Conservation (phyloP, 2,329 filamentous ascomycete genomes). For the Colletotrichum sp. region DNA sequence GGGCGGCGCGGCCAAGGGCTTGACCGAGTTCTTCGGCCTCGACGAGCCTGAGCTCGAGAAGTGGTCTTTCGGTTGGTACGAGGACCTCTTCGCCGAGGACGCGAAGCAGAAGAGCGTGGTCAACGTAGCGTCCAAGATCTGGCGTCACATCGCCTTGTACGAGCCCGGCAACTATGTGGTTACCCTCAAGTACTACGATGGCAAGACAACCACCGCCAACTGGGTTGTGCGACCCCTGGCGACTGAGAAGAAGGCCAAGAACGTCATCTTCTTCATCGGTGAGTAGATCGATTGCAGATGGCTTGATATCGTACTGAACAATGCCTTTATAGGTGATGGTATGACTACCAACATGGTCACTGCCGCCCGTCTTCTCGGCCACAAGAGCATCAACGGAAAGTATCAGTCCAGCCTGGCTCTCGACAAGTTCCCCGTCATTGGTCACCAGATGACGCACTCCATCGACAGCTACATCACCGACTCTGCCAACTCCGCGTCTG, state of each 20-base stretch:
- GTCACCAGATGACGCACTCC: conserved; percentile 89
- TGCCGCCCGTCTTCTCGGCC: conserved; percentile 79
- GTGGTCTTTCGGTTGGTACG: conserved; percentile 86
- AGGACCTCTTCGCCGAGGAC: conserved; percentile 82
- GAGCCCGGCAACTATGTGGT: conserved; percentile 83
- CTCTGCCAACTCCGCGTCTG: conserved; percentile 83
- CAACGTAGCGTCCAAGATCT: conserved; percentile 81
- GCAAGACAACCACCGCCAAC: conserved; percentile 72
- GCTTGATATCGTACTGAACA: background rate
- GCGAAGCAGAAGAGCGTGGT: conserved; percentile 73
- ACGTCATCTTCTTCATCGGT: conserved; percentile 85
- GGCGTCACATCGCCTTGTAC: conserved; percentile 76
- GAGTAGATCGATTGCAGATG: conserved; percentile 24
- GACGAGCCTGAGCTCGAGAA: conserved; percentile 80
- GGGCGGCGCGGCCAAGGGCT: conserved; percentile 55
- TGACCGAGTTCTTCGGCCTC: conserved; percentile 72
- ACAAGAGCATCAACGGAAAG: conserved; percentile 84
- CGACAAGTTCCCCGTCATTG: conserved; percentile 85
- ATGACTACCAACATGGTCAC: conserved; percentile 80
- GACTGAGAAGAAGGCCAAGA: conserved; percentile 78
- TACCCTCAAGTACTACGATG: conserved; percentile 76
- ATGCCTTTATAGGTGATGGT: conserved; percentile 45
- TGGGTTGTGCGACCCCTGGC: conserved; percentile 79
- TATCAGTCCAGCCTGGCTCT: conserved; percentile 78
- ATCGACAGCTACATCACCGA: conserved; percentile 87